These are phyloP conservation scores for Coniochaeta prunicola DNA, from an alignment of 2,329 filamentous ascomycete species.

Conservation along the genomic window DNA sequence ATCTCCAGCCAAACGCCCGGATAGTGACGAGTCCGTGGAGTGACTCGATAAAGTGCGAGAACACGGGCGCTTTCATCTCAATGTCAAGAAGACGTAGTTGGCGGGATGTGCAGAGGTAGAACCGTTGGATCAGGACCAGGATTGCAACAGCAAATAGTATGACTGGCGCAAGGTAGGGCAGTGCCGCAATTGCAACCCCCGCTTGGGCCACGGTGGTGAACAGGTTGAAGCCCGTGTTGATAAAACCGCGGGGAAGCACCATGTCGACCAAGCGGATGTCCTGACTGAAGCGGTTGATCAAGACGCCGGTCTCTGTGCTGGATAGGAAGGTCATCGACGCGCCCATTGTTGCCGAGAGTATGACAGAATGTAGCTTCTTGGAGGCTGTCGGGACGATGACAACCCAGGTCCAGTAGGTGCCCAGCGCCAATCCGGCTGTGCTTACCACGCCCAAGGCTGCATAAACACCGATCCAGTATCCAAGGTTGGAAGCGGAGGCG, in stretches of 20 bases:
- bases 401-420: background rate
- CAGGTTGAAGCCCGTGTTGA: background rate
- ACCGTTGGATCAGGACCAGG: constrained; percentile 15
- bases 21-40: constrained; percentile 48
- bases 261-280: background rate
- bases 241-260: background rate
- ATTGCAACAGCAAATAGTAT: background rate
- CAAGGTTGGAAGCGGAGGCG: background rate
- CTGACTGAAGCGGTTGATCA: background rate
- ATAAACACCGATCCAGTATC: background rate
- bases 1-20: constrained; percentile 46
- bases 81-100: constrained; percentile 29
- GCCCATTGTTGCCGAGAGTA: background rate
- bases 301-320: background rate
- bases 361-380: background rate
- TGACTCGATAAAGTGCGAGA: constrained; percentile 10
- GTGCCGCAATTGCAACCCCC: background rate
- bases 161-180: background rate
- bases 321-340: background rate
- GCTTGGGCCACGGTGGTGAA: background rate
- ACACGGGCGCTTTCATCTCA: constrained; percentile 23
- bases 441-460: background rate
- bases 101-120: constrained; percentile 28
- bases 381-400: background rate
- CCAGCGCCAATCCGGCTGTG: background rate